These are phyloP conservation scores for Fonsecaea pugnacius DNA, from an alignment of 2,329 filamentous ascomycete genomes.

Conservation along the genomic window DNA sequence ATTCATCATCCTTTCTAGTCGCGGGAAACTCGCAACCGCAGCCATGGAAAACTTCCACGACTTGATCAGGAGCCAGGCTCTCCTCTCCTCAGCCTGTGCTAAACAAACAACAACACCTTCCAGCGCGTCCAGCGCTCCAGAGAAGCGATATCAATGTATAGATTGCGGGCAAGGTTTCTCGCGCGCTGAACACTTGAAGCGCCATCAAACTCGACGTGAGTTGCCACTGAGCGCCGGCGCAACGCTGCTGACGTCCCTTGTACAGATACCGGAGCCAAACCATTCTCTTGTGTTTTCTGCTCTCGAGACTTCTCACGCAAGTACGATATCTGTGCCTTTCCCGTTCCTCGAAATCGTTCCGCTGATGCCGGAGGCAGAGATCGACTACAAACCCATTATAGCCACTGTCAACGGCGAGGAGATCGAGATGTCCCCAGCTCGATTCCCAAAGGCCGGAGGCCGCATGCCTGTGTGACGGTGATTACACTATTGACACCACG, in stretches of 20 bases:
- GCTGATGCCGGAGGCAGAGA: slow-evolving; percentile 43
- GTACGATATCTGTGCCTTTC: slow-evolving; percentile 25
- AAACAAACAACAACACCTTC: slow-evolving; percentile 17
- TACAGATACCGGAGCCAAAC: slow-evolving; percentile 53
- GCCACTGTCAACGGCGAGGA: slow-evolving; percentile 49
- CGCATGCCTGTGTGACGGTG: slow-evolving; percentile 55
- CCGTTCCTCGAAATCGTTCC: not conserved
- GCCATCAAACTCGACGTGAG: slow-evolving; percentile 53
- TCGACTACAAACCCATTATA: slow-evolving; percentile 53
- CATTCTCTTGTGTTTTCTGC: slow-evolving; percentile 54
- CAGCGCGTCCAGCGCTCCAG: slow-evolving; percentile 34
- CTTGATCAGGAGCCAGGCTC: slow-evolving; percentile 29
- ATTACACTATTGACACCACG: slow-evolving; percentile 27
- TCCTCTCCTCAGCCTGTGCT: slow-evolving; percentile 29
- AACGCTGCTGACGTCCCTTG: not conserved
- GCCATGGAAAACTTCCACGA: slow-evolving; percentile 32
- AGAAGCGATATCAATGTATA: slow-evolving; percentile 51
- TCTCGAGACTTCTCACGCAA: slow-evolving; percentile 51
- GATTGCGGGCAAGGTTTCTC: slow-evolving; percentile 52
- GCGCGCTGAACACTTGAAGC: slow-evolving; percentile 54
- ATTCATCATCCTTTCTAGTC: not conserved
- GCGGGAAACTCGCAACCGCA: not conserved
- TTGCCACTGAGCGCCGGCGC: slow-evolving; percentile 31
- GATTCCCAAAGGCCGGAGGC: slow-evolving; percentile 51
- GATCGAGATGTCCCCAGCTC: slow-evolving; percentile 51